Base-by-base conservation (phyloP, 1,139 yeast genomes). In the Saccharomyces pastorianus region DNA sequence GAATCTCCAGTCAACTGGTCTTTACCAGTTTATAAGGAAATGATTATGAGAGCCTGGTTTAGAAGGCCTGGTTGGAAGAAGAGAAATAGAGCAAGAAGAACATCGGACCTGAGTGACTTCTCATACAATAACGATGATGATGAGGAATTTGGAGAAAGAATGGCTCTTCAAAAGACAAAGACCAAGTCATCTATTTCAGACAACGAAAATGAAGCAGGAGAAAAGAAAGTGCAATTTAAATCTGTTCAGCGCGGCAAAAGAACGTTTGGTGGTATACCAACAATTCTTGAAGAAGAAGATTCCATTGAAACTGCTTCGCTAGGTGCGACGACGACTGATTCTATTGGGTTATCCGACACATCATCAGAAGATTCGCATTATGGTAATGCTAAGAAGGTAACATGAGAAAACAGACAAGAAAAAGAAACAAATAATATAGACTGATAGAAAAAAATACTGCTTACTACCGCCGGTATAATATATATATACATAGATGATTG, bases 1-100 rank as follows among this genome's bases (percentile, higher is more conserved):
- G 80, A 76, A 62, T 75, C 79, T 29, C 78, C 79, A 54, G 67
- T 76, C 54, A 76, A 76, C 61, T 72, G 75, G 71, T 76, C 77
- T 9, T 51, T 64, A 14, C 53, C 64, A 26, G 58, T 61, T 27
- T 63, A 59, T 55, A 68, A 59, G 46, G 68, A 64, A 26, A 55
- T 59, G 55, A 31, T 66, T 8, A 34, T 51, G 38, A 59, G 64
- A 50, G 53, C 60, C 17, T 67, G 69, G 69, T 59, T 59, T 51
- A 62, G 62, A 55, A 59, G 69, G 52, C 68, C 68, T n/a, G 62
- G 66, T 28, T 63, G 67, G 65, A 53, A 58, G 48, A 56, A 52
- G 48, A 61, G 64, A 56, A 65, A 50, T 28, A 64, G 65, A 54
- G 60, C 53, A 25, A 61, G 67, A 54, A 57, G 64, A 7, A 58